phyloP scores from a whole-genome alignment of 1,139 yeast species.

The Geotrichum histeridarum region DNA sequence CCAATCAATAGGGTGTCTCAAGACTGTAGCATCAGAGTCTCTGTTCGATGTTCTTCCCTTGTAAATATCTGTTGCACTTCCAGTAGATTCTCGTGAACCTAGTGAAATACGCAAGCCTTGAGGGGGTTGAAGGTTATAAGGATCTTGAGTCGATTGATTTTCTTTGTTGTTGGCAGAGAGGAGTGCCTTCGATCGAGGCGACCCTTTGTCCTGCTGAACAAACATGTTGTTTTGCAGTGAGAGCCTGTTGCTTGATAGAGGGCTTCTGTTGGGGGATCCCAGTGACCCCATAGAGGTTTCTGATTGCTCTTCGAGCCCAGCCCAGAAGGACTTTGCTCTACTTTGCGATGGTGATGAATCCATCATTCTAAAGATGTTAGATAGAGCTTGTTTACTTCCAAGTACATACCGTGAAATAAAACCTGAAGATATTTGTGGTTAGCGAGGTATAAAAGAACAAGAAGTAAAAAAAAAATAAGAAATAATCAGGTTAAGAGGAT shows the following conservation, averaged over 20 bases:
- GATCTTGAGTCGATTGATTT: background rate
- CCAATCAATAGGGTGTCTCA: conserved; percentile 18
- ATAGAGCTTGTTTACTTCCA: too few relatives aligned
- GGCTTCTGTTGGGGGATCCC: background rate
- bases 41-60: background rate
- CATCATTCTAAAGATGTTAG: too few relatives aligned
- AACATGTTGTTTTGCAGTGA: conserved; percentile 6
- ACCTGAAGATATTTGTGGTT: background rate
- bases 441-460: background rate
- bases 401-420: too few relatives aligned
- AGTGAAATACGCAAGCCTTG: background rate
- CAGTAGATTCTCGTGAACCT: background rate
- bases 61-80: background rate
- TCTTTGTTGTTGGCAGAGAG: conserved; percentile 1
- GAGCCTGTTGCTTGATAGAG: background rate
- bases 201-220: conserved; percentile 4
- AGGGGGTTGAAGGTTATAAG: background rate
- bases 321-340: conserved; percentile 10
- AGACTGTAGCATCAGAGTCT: conserved; percentile 12
- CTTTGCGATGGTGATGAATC: background rate
- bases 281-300: background rate
- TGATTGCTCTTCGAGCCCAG: conserved; percentile 6
- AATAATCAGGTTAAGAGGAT: background rate
- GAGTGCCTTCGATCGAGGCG: conserved; percentile 1
- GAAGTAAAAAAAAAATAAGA: background rate